Conservation (phyloP, 345 rosid species). For the Salix purpurea region DNA sequence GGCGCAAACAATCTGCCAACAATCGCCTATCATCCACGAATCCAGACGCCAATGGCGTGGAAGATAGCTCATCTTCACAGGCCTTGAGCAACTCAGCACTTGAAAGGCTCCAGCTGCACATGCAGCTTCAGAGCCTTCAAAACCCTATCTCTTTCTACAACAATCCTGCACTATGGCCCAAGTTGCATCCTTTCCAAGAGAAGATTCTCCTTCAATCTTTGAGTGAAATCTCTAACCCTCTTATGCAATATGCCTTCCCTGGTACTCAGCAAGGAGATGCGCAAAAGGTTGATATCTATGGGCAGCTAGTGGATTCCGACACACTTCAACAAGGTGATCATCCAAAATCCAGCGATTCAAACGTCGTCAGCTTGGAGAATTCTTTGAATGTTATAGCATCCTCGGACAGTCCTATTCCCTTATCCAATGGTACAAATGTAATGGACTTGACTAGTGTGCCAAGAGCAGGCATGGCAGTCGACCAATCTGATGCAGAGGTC, state of each 20-base stretch:
- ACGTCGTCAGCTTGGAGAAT: constrained; percentile 16
- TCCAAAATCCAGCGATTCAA: constrained; percentile 13
- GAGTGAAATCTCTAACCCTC: constrained; percentile 18
- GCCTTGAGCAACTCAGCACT: constrained; percentile 67
- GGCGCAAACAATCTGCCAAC: constrained; percentile 55
- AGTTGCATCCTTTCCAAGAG: constrained; percentile 56
- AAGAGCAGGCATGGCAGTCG: background rate
- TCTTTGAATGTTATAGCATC: constrained; percentile 15
- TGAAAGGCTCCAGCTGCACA: constrained; percentile 87
- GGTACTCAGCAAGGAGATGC: constrained; percentile 18
- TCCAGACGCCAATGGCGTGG: constrained; percentile 10
- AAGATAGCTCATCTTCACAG: constrained; percentile 36
- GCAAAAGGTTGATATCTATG: constrained; percentile 10
- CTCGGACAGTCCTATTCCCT: constrained; percentile 5
- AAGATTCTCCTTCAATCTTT: constrained; percentile 41
- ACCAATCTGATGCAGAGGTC: constrained; percentile 7
- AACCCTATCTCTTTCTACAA: constrained; percentile 58
- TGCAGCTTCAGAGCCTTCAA: constrained; percentile 79
- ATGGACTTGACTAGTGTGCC: constrained; percentile 7
- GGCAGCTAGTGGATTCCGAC: constrained; percentile 16
- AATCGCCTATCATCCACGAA: constrained; percentile 21
- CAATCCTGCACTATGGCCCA: constrained; percentile 71
- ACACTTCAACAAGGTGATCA: constrained; percentile 13
- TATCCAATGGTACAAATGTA: background rate
- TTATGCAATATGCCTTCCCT: constrained; percentile 18